Base-by-base conservation (phyloP, 306 rosid species). In the Myrica gale region DNA sequence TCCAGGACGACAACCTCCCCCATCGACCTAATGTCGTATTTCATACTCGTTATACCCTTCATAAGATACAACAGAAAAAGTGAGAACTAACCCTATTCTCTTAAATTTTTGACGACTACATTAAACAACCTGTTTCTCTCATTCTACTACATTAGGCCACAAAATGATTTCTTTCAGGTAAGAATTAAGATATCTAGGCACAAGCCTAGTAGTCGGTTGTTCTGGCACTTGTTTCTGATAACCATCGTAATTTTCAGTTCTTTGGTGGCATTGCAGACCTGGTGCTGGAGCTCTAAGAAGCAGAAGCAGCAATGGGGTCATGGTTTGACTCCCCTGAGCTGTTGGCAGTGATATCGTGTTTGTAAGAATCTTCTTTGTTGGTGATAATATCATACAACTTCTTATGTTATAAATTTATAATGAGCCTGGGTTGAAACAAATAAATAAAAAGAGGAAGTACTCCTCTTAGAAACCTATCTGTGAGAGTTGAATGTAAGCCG, bases 221-320 rank as follows among this genome's bases (percentile, higher is more conserved):
- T 23, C 57, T 42, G 7, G 63, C n/a, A 19, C 5, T 37, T 51
- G 57, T 5, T 68, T 46, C 39, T 77, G 53, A 43, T 20, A 45
- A 23, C 56, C 81, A 57, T 51, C 56, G 79, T 74, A 55, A 85
- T 63, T 73, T 55, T 74, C 43, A 45, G 9, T 62, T 65, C 12
- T 57, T 71, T 72, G 9, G 83, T 74, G 79, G 72, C 79, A 32
- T 57, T 78, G 89, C 73, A 93, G 98, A 90, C 70, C 87, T 89
- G 7, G 97, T 93, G 67, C 73, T 93, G 96, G 96, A 93, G 95
- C 95, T 90, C 79, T 93, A 79, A 88, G 73, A 71, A 50, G 79
- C 58, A 76, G 68, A 72, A 43, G 57, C 77, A 80, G 84, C 84
- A 83, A 39, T 54, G 69, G 54, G 37, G 65, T 48, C 68, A 46